phyloP scores from a whole-genome alignment of 1,139 yeast species.

The Wickerhamiella pararugosa region DNA sequence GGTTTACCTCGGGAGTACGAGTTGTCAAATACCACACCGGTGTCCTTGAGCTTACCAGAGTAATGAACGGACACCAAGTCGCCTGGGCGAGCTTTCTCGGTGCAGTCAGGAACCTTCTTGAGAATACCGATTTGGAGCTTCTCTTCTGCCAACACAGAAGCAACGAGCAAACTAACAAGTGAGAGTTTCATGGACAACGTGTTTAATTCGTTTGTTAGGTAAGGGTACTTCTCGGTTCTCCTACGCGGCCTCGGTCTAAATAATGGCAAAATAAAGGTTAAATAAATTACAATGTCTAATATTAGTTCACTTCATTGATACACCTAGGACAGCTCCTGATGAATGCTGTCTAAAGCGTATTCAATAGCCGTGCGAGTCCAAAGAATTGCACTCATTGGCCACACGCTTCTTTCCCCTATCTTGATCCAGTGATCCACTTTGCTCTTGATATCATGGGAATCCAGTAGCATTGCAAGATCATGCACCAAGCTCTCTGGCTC shows the following conservation, averaged over 20 bases:
- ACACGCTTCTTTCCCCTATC: slow-evolving; percentile 84
- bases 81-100: slow-evolving; percentile 39
- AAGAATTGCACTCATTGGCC: slow-evolving; percentile 80
- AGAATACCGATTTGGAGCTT: slow-evolving; percentile 9
- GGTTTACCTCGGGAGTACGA: slow-evolving; percentile 53
- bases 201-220: too few species aligned
- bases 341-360: slow-evolving; percentile 68
- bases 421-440: slow-evolving; percentile 80
- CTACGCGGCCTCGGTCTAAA: too few species aligned
- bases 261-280: too few species aligned
- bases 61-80: slow-evolving; percentile 62
- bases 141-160: slow-evolving; percentile 5
- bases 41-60: slow-evolving; percentile 47
- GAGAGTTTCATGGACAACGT: neutral
- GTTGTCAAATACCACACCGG: slow-evolving; percentile 59
- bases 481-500: slow-evolving; percentile 49
- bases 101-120: slow-evolving; percentile 40
- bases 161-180: neutral
- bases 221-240: too few species aligned
- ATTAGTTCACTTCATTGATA: neutral
- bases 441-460: slow-evolving; percentile 46
- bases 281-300: too few species aligned
- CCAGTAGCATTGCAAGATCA: slow-evolving; percentile 61
- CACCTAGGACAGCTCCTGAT: slow-evolving; percentile 22
- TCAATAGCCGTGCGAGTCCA: slow-evolving; percentile 88